Evolutionary conservation across 1,284 basidiomycete genomes (phyloP), one percentile per base, ranked within the genome.

Genomic region (Takashimella tepidaria): DNA sequence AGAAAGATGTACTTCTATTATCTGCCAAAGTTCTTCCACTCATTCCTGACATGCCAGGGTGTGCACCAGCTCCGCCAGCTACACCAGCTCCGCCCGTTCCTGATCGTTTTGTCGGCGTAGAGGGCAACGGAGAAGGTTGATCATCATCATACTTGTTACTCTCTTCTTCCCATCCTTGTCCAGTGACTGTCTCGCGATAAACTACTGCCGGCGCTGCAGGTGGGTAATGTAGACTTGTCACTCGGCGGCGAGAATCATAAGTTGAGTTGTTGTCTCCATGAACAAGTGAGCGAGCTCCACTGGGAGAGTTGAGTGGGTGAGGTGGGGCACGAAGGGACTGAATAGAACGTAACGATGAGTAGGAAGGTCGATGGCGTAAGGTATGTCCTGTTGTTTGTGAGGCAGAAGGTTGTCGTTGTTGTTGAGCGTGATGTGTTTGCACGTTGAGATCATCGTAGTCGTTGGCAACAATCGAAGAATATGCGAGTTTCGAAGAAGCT

Each of bases 271-370:
- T 41, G 11, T 61, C 52, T 19, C 54, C 49, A 26, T 49, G 53
- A 4, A 45, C 45, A 12, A 43, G 24, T 1, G 26, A 27, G 13
- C 23, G 52, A 20, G 56, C 61, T 1, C 61, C 63, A 5, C 62
- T 64, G 5, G 71, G 68, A 12, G 68, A 69, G 50, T 74, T 74
- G 53, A 74, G 66, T 12, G 72, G 72, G 50, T 74, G 72, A 10
- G 71, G 71, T 21, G 72, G 70, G 0, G 70, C 72, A 11, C 72
- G 67, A 24, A 70, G 61, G 19, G 68, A 71, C 50, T 67, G 66
- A 12, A 69, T 60, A 10, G 67, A 70, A 8, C 72, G 67, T 5
- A 73, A 53, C 3, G 69, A 72, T 1, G 68, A 64, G 47, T 70
- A 63, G 23, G 66, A 69, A 21, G 57, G 57, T 6, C 63, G 59